Conservation (phyloP, 805 yeast species). For the Suhomyces vadensis region DNA sequence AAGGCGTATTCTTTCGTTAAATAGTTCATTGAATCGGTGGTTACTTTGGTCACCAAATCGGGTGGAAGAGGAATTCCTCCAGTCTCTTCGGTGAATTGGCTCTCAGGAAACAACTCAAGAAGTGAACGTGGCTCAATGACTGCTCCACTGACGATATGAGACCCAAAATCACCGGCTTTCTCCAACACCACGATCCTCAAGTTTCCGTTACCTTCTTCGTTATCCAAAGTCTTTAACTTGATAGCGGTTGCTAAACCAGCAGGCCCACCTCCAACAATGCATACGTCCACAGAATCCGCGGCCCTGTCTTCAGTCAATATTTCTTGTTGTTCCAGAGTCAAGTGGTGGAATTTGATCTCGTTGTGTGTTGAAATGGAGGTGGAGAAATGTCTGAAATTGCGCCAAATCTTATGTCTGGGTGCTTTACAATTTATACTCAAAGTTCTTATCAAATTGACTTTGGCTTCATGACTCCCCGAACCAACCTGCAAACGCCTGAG, state of each 20-base stretch:
- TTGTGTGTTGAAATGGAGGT: not conserved
- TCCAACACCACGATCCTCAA: conserved; percentile 87
- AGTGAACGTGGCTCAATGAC: conserved; percentile 89
- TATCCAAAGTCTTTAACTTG: conserved; percentile 79
- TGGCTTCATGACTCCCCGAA: too few relatives aligned
- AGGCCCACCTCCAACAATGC: conserved; percentile 97
- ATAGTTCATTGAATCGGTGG: conserved; percentile 71
- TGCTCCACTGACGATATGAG: conserved; percentile 91
- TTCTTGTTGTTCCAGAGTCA: conserved; percentile 4
- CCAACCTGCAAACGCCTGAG: too few relatives aligned
- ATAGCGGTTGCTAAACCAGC: conserved; percentile 97
- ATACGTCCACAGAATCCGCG: conserved; percentile 85
- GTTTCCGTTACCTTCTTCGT: conserved; percentile 60
- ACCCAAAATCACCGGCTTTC: conserved; percentile 90
- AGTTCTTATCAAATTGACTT: not conserved
- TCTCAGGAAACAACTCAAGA: conserved; percentile 76
- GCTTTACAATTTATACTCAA: not conserved
- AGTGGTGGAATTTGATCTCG: not conserved
- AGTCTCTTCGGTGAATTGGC: conserved; percentile 48
- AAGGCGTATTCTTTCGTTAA: conserved; percentile 60
- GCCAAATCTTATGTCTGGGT: too few relatives aligned
- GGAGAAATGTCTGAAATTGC: not conserved
- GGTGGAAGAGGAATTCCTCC: conserved; percentile 75
- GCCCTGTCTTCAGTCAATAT: conserved; percentile 61
- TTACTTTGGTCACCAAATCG: conserved; percentile 72